Evolutionary conservation across 768 basidiomycete species (phyloP), one percentile per base, ranked within the genome.

Genomic region (Neoboletus brunneissimus): DNA sequence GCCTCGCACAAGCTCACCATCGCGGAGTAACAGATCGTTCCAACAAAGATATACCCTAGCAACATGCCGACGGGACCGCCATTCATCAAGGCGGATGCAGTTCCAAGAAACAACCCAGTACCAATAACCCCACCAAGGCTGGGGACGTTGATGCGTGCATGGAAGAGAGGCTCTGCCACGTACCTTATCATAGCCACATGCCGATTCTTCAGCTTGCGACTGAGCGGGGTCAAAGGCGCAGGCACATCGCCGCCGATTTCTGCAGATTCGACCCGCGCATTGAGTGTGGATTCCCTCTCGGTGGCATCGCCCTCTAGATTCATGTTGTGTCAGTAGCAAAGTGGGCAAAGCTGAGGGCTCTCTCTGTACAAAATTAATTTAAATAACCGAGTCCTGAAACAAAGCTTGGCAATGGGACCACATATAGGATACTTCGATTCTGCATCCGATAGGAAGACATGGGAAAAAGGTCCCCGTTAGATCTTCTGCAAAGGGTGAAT

Each of bases 11-110:
- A 13, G n/a, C 64, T 45, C 29, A 74, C 75, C 71, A 72, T 72
- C 27, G 70, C 67, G 10, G 64, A 63, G 49, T 71, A 73, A 35
- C 71, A 73, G 16, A 68, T 58, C 15, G 70, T 62, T 10, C 74
- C 71, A 2, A 75, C 54, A 11, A 69, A 58, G 11, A 66, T 47
- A 55, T 79, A 79, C 1, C 72, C 77, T 3, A 79, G 67, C 2
- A 79, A 58, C 44, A 77, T 64, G 18, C 79, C 79, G 11, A 78
- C 55, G 1, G 79, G 79, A 29, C 77, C 77, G 22, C 77, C 76
- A 23, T 68, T 65, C 40, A 54, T 49, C 32, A 78, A 62, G 23
- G 68, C 61, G 7, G 58, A 55, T 2, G 64, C 75, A 3, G 66
- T 69, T 4, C 65, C 66, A 18, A 69, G 61, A 60, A 67, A 67